phyloP scores from a whole-genome alignment of 805 yeast genomes.

The Spathaspora arborariae region DNA sequence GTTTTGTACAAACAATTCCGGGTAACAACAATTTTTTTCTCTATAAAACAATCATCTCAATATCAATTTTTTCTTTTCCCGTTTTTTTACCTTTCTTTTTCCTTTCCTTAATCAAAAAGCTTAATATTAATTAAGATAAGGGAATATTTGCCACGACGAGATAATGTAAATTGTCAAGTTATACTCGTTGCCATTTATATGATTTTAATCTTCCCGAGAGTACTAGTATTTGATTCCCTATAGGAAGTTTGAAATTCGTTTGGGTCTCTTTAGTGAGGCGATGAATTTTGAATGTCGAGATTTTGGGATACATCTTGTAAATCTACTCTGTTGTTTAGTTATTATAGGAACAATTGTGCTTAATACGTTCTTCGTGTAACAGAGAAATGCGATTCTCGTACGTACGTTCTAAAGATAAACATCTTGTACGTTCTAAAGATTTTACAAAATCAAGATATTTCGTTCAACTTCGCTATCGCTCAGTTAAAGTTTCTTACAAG shows the following conservation, averaged over 20 bases:
- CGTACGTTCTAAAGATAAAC: no score
- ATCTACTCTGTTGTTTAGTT: neutral
- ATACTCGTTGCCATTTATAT: constrained; percentile 60
- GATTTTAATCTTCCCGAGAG: constrained; percentile 51
- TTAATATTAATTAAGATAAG: constrained; percentile 29
- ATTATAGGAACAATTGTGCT: no score
- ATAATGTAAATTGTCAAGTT: constrained; percentile 57
- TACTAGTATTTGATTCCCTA: constrained; percentile 38
- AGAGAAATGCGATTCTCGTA: no score
- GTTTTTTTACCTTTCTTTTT: constrained; percentile 7
- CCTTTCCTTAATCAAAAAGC: constrained; percentile 52
- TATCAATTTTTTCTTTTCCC: constrained; percentile 1
- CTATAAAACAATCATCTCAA: neutral
- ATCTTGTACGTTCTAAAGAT: no score
- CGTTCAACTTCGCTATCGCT: no score
- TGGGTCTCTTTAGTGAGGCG: constrained; percentile 49
- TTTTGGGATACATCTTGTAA: constrained; percentile 36
- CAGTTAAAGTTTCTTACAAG: no score
- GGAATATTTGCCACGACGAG: constrained; percentile 70
- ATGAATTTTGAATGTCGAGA: constrained; percentile 60
- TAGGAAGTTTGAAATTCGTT: constrained; percentile 60
- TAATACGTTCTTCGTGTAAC: no score
- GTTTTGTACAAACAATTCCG: neutral
- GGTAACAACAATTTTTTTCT: neutral
- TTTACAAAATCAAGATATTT: no score